These are phyloP conservation scores for Pseudonitzschia pungens DNA, from an alignment of 108 stramenopile species.

Conservation along the genomic window DNA sequence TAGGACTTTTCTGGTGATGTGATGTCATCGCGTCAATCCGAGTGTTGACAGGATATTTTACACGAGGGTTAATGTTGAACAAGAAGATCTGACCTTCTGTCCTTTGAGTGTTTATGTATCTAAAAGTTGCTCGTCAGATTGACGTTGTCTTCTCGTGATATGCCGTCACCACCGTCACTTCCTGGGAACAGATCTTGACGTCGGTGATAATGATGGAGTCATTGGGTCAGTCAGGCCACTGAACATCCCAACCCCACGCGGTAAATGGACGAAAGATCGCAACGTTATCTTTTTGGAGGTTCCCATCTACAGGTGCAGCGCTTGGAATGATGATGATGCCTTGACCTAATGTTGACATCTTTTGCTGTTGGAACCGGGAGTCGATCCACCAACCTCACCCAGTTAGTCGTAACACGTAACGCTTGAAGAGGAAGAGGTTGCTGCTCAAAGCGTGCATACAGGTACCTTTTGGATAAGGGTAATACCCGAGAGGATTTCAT, in stretches of 20 bases:
- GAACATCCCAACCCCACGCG: constrained; percentile 40
- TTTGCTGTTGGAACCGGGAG: not conserved
- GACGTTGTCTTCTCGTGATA: constrained; percentile 43
- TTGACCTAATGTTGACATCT: not conserved
- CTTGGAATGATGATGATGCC: not conserved
- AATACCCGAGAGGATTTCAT: too few relatives aligned
- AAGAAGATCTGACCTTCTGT: constrained; percentile 7
- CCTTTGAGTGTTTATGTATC: constrained; percentile 9
- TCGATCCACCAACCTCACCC: not conserved
- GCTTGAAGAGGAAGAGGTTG: too few relatives aligned
- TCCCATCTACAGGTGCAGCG: not conserved
- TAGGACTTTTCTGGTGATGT: too few relatives aligned
- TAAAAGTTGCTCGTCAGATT: not conserved
- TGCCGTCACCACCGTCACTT: constrained; percentile 15
- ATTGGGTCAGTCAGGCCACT: constrained; percentile 48
- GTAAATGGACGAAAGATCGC: constrained; percentile 46
- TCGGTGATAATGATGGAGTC: constrained; percentile 30
- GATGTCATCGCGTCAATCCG: constrained; percentile 3
- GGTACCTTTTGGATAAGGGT: too few relatives aligned
- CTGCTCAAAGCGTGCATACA: too few relatives aligned
- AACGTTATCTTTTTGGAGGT: constrained; percentile 26
- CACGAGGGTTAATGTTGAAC: not conserved
- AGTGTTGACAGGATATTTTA: not conserved
- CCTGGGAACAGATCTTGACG: constrained; percentile 6
- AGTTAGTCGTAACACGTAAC: not conserved